These are phyloP conservation scores for Neurospora tetraspora DNA, from an alignment of 495 filamentous ascomycete species.

Conservation along the genomic window DNA sequence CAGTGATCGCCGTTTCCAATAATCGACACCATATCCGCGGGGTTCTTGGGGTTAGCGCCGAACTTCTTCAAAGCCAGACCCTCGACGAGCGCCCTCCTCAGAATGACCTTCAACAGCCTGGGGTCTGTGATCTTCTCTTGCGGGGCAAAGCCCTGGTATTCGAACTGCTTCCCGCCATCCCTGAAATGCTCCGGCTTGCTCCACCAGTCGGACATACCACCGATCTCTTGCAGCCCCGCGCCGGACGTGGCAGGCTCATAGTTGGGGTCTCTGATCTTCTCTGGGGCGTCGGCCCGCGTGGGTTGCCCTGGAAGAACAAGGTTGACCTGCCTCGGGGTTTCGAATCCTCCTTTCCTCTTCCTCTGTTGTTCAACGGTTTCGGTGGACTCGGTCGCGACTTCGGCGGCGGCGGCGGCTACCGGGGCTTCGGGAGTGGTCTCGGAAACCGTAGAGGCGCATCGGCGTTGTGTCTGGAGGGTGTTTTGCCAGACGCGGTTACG, in stretches of 20 bases:
- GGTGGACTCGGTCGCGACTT: not conserved
- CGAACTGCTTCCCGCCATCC: constrained; percentile 10
- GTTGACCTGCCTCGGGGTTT: constrained; percentile 3
- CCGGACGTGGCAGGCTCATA: constrained; percentile 51
- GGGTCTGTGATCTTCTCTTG: constrained; percentile 27
- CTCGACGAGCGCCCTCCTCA: constrained; percentile 55
- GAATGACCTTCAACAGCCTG: constrained; percentile 30
- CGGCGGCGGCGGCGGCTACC: not conserved
- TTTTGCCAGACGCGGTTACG: constrained; percentile 4
- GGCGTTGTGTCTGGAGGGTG: constrained; percentile 7
- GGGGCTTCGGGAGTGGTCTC: not conserved
- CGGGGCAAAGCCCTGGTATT: constrained; percentile 31
- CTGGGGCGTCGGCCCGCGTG: constrained; percentile 1
- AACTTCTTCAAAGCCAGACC: constrained; percentile 39
- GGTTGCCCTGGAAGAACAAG: constrained; percentile 13
- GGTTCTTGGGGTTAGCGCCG: constrained; percentile 19
- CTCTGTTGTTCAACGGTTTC: not conserved
- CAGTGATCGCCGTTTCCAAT: not conserved
- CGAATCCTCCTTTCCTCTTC: not conserved
- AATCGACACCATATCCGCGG: constrained; percentile 5
- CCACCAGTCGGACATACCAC: constrained; percentile 42
- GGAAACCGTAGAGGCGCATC: constrained; percentile 13
- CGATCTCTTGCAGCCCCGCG: constrained; percentile 49
- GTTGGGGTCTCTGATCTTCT: constrained; percentile 24
- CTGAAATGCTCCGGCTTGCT: constrained; percentile 33